These are phyloP conservation scores for Pseudogymnoascus sp. DNA, from an alignment of 2,329 filamentous ascomycete species.

Conservation along the genomic window DNA sequence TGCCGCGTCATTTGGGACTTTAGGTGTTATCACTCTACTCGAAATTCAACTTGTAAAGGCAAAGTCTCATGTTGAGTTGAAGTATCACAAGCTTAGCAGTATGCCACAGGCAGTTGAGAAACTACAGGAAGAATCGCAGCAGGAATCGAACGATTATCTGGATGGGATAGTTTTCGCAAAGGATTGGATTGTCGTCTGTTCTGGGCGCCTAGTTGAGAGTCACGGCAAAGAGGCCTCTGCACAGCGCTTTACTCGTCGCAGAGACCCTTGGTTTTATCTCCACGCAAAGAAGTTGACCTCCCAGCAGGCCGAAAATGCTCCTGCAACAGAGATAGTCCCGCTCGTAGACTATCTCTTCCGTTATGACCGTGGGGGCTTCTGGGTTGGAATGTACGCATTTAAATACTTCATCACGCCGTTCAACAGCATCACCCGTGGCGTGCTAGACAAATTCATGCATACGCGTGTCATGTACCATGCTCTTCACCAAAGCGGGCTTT, in stretches of 20 bases:
- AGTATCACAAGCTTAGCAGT: slow-evolving; percentile 38
- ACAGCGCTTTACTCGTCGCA: slow-evolving; percentile 38
- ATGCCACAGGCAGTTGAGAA: slow-evolving; percentile 36
- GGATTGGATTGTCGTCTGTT: slow-evolving; percentile 39
- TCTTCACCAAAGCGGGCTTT: slow-evolving; percentile 48
- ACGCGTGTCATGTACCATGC: slow-evolving; percentile 55
- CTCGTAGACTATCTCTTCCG: slow-evolving; percentile 44
- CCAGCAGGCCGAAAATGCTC: background rate
- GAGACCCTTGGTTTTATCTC: slow-evolving; percentile 54
- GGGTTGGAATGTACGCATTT: slow-evolving; percentile 51
- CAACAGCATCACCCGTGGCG: slow-evolving; percentile 47
- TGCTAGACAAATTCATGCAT: slow-evolving; percentile 52
- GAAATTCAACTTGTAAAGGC: slow-evolving; percentile 38
- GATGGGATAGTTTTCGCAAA: slow-evolving; percentile 45
- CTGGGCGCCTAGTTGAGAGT: slow-evolving; percentile 36
- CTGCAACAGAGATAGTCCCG: slow-evolving; percentile 30
- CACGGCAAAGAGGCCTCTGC: slow-evolving; percentile 15
- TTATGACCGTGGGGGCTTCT: slow-evolving; percentile 55
- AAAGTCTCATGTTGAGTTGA: background rate
- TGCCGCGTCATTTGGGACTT: slow-evolving; percentile 45
- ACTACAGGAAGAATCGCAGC: slow-evolving; percentile 28
- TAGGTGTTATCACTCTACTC: slow-evolving; percentile 50
- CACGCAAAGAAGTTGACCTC: slow-evolving; percentile 34
- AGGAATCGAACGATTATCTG: slow-evolving; percentile 39
- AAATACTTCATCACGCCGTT: slow-evolving; percentile 53